These are phyloP conservation scores for Millerago galiae DNA, from an alignment of 805 yeast species.

Conservation along the genomic window DNA sequence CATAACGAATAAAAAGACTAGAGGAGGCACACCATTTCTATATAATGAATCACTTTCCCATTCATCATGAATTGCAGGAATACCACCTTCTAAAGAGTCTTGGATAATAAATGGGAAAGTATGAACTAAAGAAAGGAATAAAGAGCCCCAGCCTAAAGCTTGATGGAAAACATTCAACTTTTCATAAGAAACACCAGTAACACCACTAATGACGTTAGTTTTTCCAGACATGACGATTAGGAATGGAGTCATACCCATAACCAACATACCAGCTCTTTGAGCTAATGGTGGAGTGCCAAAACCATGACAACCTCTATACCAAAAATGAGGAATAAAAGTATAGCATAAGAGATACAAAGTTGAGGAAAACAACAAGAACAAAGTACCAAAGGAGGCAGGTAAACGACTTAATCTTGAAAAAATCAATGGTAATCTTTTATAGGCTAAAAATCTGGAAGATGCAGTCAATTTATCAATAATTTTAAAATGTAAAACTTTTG, in stretches of 20 bases:
- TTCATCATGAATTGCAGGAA: slow-evolving; percentile 16
- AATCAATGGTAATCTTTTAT: slow-evolving; percentile 27
- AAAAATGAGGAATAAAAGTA: slow-evolving; percentile 40
- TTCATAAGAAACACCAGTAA: slow-evolving; percentile 52
- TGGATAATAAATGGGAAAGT: slow-evolving; percentile 44
- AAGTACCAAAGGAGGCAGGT: slow-evolving; percentile 31
- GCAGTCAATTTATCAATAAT: slow-evolving; percentile 22
- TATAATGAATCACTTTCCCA: slow-evolving; percentile 22
- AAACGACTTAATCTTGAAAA: slow-evolving; percentile 32
- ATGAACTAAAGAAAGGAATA: slow-evolving; percentile 42
- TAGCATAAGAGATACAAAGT: slow-evolving; percentile 29
- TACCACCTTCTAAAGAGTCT: slow-evolving; percentile 43
- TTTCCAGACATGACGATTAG: slow-evolving; percentile 46
- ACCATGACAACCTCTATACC: slow-evolving; percentile 45
- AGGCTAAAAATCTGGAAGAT: slow-evolving; percentile 25
- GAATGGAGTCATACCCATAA: slow-evolving; percentile 45
- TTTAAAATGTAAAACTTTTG: neutral
- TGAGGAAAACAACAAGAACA: slow-evolving; percentile 27
- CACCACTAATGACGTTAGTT: slow-evolving; percentile 38
- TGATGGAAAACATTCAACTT: slow-evolving; percentile 47
- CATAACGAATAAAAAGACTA: slow-evolving; percentile 37
- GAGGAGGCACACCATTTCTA: slow-evolving; percentile 42
- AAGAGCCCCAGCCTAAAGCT: slow-evolving; percentile 31
- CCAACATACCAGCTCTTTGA: slow-evolving; percentile 45
- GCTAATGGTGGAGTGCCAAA: slow-evolving; percentile 57